A percentile compares a stretch with the other conserved stretches of the same genome.
Evolutionary conservation across 1,284 basidiomycete genomes (phyloP).

Genomic region (Grifola frondosa): DNA sequence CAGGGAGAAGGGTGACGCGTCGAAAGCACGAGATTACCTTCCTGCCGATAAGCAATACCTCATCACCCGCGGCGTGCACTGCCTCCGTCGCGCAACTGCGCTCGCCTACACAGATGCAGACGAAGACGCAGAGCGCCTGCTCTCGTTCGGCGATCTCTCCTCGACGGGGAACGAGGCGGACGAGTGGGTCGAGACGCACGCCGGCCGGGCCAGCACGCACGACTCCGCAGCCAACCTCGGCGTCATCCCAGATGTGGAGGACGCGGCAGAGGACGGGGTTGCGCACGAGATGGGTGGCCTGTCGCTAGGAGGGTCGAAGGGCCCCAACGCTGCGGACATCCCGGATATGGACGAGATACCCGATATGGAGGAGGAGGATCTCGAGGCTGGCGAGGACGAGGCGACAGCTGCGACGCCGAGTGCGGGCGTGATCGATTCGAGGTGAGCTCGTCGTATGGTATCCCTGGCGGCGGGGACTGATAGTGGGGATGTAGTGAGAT

Average conservation of each 20-base stretch:
- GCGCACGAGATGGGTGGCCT: conserved; percentile 65
- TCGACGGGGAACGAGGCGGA: conserved; percentile 58
- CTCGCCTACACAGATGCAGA: conserved; percentile 93
- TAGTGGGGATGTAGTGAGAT: conserved; percentile 42
- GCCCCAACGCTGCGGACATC: conserved; percentile 42
- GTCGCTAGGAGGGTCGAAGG: conserved; percentile 64
- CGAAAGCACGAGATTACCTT: conserved; percentile 87
- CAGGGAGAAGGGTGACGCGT: conserved; percentile 88
- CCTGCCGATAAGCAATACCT: conserved; percentile 96
- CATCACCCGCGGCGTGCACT: conserved; percentile 90
- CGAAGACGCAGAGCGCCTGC: conserved; percentile 89
- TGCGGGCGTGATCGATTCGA: conserved; percentile 29
- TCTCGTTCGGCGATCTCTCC: conserved; percentile 71
- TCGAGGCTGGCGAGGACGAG: conserved; percentile 60
- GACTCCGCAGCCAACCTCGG: conserved; percentile 54
- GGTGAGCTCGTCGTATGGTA: conserved; percentile 17
- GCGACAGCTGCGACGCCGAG: conserved; percentile 77
- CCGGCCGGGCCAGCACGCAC: conserved; percentile 57
- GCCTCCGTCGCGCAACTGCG: conserved; percentile 86
- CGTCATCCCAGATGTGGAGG: conserved; percentile 86
- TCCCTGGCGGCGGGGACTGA: background rate
- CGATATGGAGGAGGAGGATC: conserved; percentile 39
- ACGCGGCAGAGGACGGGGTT: conserved; percentile 87
- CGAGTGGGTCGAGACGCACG: conserved; percentile 88
- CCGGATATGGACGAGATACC: conserved; percentile 42